These are phyloP conservation scores for Gynochthodes officinalis DNA, from an alignment of 257 asterid species.

Conservation along the genomic window DNA sequence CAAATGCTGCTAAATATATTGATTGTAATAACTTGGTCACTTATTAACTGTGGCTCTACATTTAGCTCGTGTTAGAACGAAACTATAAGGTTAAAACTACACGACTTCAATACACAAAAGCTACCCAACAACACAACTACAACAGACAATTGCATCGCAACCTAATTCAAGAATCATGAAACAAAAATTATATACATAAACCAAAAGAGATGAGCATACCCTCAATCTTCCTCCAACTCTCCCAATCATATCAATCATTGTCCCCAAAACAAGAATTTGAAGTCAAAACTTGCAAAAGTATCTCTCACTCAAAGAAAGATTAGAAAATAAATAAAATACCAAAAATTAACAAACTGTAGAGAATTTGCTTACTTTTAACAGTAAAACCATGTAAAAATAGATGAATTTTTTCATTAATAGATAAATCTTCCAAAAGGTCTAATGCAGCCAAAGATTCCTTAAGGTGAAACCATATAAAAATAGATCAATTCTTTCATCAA, in stretches of 20 bases:
- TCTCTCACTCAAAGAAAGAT: background rate
- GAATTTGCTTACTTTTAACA: constrained; percentile 56
- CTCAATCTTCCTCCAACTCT: constrained; percentile 50
- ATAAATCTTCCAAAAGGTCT: constrained; percentile 43
- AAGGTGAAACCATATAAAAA: constrained; percentile 47
- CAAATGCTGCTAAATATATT: background rate
- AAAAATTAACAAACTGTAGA: too few species aligned
- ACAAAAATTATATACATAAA: too few species aligned
- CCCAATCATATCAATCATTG: constrained; percentile 68
- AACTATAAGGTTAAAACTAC: background rate
- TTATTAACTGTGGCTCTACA: too few species aligned
- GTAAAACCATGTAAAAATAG: constrained; percentile 60
- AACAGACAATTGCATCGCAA: constrained; percentile 1
- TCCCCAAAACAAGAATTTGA: constrained; percentile 30
- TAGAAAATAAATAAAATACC: constrained; percentile 1
- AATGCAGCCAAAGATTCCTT: constrained; percentile 29
- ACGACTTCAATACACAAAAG: background rate
- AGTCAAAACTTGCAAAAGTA: constrained; percentile 6
- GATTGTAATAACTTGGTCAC: background rate
- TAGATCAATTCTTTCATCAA: constrained; percentile 76
- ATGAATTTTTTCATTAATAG: constrained; percentile 73
- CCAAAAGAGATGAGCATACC: constrained; percentile 41
- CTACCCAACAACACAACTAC: background rate
- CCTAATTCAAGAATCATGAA: too few species aligned
- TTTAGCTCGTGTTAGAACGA: background rate